Conservation (phyloP, 371 early-diverging fungal species). For the Funneliformis caledonium region DNA sequence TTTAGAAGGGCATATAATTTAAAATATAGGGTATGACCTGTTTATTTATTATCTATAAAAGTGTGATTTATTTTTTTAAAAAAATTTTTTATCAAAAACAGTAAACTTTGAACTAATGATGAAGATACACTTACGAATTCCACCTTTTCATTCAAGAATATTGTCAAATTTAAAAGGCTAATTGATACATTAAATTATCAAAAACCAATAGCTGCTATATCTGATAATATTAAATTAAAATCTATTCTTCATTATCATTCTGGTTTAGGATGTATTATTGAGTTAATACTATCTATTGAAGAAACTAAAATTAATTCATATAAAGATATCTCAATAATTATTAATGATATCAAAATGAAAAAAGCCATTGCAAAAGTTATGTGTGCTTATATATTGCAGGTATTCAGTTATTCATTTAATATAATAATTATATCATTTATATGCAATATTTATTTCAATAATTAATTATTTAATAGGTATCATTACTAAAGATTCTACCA, state of each 20-base stretch:
- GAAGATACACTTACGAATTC: background rate
- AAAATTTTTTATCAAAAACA: background rate
- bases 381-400: background rate
- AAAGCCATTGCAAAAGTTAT: background rate
- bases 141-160: background rate
- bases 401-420: background rate
- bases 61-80: background rate
- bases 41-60: background rate
- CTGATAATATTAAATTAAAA: too few species aligned
- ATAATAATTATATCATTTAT: too few species aligned
- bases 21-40: background rate
- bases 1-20: background rate
- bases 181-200: too few species aligned
- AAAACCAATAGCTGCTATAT: too few species aligned
- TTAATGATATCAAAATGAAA: background rate
- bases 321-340: background rate
- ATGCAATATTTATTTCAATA: too few species aligned
- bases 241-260: too few species aligned
- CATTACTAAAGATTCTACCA: background rate
- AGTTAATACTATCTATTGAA: background rate
- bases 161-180: too few species aligned
- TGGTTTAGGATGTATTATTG: background rate
- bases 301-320: background rate
- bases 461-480: background rate
- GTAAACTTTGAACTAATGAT: background rate